phyloP scores from a whole-genome alignment of 2,329 filamentous ascomycete species.

The Huntiella bhutanensis region DNA sequence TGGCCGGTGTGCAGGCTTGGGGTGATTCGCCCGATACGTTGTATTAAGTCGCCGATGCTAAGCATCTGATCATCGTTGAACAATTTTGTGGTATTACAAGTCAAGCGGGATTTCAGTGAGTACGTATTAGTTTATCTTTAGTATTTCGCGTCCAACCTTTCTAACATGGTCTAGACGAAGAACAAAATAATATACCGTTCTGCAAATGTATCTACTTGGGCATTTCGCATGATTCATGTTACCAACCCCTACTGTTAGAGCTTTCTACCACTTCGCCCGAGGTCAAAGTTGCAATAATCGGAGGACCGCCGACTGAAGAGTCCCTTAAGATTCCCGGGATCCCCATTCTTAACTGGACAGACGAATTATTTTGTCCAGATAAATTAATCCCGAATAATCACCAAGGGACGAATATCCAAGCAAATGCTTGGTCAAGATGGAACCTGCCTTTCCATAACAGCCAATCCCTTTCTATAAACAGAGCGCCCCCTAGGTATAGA shows the following conservation, averaged over 20 bases:
- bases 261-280: constrained; percentile 27
- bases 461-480: neutral
- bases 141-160: too few species aligned
- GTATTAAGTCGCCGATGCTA: too few species aligned
- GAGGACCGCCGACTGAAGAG: constrained; percentile 15
- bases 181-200: constrained; percentile 39
- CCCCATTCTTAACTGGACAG: too few species aligned
- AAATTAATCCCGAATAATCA: constrained; percentile 24
- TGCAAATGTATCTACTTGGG: constrained; percentile 44
- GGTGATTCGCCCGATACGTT: too few species aligned
- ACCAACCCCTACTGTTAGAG: constrained; percentile 39
- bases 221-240: constrained; percentile 41
- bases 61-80: too few species aligned
- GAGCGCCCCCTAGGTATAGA: neutral
- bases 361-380: constrained; percentile 16
- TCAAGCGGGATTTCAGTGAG: too few species aligned
- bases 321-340: constrained; percentile 9
- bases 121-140: too few species aligned
- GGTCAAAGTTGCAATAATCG: constrained; percentile 22
- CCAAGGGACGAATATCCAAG: too few species aligned
- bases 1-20: too few species aligned
- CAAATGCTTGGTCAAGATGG: too few species aligned
- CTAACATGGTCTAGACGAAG: too few species aligned
- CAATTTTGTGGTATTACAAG: too few species aligned
- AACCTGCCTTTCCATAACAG: constrained; percentile 6